Evolutionary conservation across 768 basidiomycete species (phyloP), one percentile per base, ranked within the genome.

Genomic region (Auricularia auricula-judae): DNA sequence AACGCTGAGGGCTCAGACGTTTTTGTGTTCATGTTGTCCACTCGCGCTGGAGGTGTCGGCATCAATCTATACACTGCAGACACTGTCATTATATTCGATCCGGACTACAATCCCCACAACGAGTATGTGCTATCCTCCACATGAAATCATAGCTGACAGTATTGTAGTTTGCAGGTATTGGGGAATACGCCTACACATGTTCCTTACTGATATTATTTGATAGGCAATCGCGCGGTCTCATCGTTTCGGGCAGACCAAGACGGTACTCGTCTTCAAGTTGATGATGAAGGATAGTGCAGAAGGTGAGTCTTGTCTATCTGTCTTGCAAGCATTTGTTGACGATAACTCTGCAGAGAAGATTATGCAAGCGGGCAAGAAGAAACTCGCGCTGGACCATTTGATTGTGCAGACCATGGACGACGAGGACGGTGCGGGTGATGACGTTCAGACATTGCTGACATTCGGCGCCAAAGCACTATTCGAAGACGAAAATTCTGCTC

Each of bases 31-130:
- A 78, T 99, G 2, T 80, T 99, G 47, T 89, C 92, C 3, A 92
- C 95, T 42, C 86, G 96, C 36, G 97, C 96, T 51, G 95, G 96
- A 16, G 95, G 93, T 63, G 91, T 93, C 63, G 92, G 91, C 62
- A 89, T 79, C 51, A 98, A 98, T 72, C 83, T 93, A 36, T 82
- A 88, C 78, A 90, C 86, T 7, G 95, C 96, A 21, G 96, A 98
- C 73, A 96, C 94, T 0, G 93, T 95, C 35, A 88, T 93, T 54
- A 87, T 93, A 63, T 91, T 87, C 69, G 96, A 99, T 72, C 93
- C 94, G 0, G 97, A 99, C 77, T 99, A 94, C 74, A 99, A 99
- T 71, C 96, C 96, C n/a, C 93, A 97, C 75, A 89, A 89, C 81
- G 56, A 59, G 88, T 88, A 59, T 34, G 81, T 73, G 60, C n/a